Base-by-base conservation (phyloP, 148 eudicot genomes). In the Pouteria glomerata region DNA sequence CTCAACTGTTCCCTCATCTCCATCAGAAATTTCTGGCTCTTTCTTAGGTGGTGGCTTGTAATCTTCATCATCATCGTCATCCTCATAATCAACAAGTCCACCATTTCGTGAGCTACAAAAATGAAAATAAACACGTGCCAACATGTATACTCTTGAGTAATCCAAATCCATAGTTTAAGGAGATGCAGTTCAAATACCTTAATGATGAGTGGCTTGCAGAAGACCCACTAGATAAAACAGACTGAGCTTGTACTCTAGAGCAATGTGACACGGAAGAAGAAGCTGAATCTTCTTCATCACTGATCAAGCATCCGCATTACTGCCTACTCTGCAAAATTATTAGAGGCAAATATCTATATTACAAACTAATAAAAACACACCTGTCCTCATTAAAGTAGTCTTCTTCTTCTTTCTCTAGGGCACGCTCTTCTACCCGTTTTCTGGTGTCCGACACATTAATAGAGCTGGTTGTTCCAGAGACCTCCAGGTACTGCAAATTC, bases 201-300 rank as follows among this genome's bases (percentile, higher is more conserved):
- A 85, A 56, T 29, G 87, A 29, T 58, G 87, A 73, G 35, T 58
- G 21, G 66, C 71, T 77, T 71, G 85, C 73, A 47, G 82, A 8
- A 71, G 92, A 85, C 19, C 92, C 97, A 72, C 90, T 92, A 30
- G 89, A 77, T 66, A 86, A 64, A 51, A 58, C 76, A 65, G 90
- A 82, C 33, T 74, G 78, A 41, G 85, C 68, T 71, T 69, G 82
- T 41, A 75, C 64, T 72, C 83, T 82, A 51, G 56, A 80, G 34
- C 67, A 69, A 47, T 74, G 83, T 1, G 82, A 39, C 63, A 77
- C 60, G 3, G 86, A 76, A 48, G 88, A 96, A 61, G 99, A 96
- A 63, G 94, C 89, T 51, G 99, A 85, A 77, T 96, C 91, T 79
- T 96, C 99, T 82, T 96, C 99, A 63, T 96, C 99, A 73, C 99